Conservation (phyloP, 768 basidiomycete species). For the Lenzites betulinus region DNA sequence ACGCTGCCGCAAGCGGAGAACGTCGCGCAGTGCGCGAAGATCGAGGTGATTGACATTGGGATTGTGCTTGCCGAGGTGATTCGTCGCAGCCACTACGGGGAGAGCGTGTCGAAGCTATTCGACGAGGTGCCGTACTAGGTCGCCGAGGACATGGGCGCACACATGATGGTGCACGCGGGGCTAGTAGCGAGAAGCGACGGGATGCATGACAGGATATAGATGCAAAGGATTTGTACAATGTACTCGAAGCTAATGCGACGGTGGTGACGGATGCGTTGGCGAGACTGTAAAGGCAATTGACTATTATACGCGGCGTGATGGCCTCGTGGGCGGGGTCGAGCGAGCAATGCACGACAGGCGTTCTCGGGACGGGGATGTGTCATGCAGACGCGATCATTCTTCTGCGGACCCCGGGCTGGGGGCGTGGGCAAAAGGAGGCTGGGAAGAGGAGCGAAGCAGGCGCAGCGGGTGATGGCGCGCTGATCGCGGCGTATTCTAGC, state of each 20-base stretch:
- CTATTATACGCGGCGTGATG: constrained; percentile 8
- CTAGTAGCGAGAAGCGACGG: neutral
- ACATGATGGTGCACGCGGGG: neutral
- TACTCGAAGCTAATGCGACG: constrained; percentile 11
- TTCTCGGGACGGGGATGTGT: constrained; percentile 5
- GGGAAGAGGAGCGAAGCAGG: constrained; percentile 16
- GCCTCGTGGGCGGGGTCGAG: constrained; percentile 7
- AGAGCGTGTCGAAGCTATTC: constrained; percentile 87
- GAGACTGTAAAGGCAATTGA: neutral
- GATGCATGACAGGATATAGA: constrained; percentile 15
- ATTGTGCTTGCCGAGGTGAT: constrained; percentile 96
- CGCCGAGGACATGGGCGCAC: neutral
- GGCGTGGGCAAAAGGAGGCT: constrained; percentile 5
- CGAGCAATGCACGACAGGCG: neutral
- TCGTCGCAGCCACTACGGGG: constrained; percentile 94
- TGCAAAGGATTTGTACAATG: constrained; percentile 17
- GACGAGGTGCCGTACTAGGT: constrained; percentile 84
- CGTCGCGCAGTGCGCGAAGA: constrained; percentile 67
- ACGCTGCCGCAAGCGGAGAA: constrained; percentile 90
- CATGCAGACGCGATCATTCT: constrained; percentile 15
- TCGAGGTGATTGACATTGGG: constrained; percentile 94
- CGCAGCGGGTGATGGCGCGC: constrained; percentile 17
- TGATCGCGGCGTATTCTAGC: constrained; percentile 17
- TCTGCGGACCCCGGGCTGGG: constrained; percentile 1
- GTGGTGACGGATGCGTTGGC: neutral